Evolutionary conservation across 169 alveolate species (phyloP).

Genomic region (Cryptosporidium bovis): DNA sequence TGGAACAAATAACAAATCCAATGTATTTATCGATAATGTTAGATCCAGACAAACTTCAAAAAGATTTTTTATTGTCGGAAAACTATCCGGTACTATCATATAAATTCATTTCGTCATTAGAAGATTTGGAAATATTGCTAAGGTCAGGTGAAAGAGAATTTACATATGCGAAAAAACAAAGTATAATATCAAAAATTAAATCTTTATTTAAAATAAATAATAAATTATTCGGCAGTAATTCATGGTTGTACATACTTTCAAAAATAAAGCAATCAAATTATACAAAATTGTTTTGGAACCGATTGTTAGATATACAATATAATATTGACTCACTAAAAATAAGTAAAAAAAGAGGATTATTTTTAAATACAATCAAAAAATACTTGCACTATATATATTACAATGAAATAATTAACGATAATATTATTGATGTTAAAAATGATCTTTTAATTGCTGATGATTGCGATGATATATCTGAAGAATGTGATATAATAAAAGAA

Average conservation of each 20-base stretch:
- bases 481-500: conserved; percentile 1
- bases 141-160: conserved; percentile 5
- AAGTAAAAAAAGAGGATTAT: background rate
- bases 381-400: conserved; percentile 1
- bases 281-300: conserved; percentile 21
- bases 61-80: conserved; percentile 49
- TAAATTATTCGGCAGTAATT: background rate
- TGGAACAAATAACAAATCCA: conserved; percentile 27
- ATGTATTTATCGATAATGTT: conserved; percentile 28
- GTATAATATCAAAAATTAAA: background rate
- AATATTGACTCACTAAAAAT: background rate
- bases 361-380: background rate
- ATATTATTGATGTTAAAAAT: background rate
- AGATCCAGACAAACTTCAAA: conserved; percentile 63
- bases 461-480: background rate
- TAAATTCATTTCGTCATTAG: conserved; percentile 23
- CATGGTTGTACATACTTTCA: conserved; percentile 25
- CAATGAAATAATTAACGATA: background rate
- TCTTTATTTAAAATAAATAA: background rate
- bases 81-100: conserved; percentile 50
- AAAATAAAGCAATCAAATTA: conserved; percentile 31
- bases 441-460: background rate
- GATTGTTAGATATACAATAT: background rate
- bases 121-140: conserved; percentile 19
- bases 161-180: background rate